Percentiles rank a stretch among this genome's conserved stretches.
Conservation (phyloP, 495 filamentous ascomycete genomes). For the Penicillium desertorum region DNA sequence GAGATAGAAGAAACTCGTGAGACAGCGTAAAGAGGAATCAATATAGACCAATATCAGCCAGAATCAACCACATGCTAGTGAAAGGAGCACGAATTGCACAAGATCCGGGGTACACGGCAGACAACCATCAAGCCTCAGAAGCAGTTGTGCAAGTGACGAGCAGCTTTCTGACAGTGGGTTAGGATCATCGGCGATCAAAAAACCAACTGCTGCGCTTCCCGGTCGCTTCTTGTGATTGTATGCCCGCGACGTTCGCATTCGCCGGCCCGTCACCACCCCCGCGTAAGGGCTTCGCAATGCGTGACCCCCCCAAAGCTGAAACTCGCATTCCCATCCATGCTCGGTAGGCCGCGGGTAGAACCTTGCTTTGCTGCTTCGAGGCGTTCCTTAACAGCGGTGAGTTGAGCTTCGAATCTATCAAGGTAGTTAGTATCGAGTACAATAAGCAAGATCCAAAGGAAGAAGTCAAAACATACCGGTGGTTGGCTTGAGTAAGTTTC, state of each 20-base stretch:
- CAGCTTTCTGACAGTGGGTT: conserved; percentile 15
- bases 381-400: conserved; percentile 95
- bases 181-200: conserved; percentile 49
- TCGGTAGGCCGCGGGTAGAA: conserved; percentile 75
- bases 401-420: conserved; percentile 88
- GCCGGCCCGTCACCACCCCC: conserved; percentile 65
- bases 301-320: conserved; percentile 76
- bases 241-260: conserved; percentile 34
- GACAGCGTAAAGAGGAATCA: conserved; percentile 23
- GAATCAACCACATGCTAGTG: conserved; percentile 24
- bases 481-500: conserved; percentile 92
- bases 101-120: conserved; percentile 23
- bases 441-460: conserved; percentile 1
- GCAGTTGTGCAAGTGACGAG: conserved; percentile 22
- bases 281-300: conserved; percentile 95
- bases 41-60: conserved; percentile 11
- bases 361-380: conserved; percentile 93
- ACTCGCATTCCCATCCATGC: conserved; percentile 57
- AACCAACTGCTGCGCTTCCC: conserved; percentile 53
- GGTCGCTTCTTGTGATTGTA: conserved; percentile 48
- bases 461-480: conserved; percentile 63
- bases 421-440: conserved; percentile 13
- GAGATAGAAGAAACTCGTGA: conserved; percentile 28
- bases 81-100: conserved; percentile 28
- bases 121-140: conserved; percentile 22